Evolutionary conservation across 164 flowering plant genomes (phyloP).

Genomic region (Brasenia schreberi): DNA sequence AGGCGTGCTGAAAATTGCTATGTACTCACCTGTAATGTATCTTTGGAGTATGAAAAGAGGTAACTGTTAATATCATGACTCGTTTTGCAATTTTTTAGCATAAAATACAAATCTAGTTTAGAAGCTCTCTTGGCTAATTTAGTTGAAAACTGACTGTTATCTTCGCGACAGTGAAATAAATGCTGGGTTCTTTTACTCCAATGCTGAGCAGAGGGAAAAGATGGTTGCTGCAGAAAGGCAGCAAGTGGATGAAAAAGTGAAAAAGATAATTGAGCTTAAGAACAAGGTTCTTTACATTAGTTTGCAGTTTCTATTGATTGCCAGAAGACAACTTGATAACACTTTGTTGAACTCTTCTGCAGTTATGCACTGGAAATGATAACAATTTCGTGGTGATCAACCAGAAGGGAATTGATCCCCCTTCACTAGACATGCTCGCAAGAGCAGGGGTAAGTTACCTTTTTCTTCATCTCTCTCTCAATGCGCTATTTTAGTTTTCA

Average conservation of each 20-base stretch:
- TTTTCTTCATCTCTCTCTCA: not conserved
- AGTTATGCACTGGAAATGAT: constrained; percentile 82
- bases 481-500: not conserved
- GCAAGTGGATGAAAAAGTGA: constrained; percentile 86
- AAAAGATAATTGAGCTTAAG: constrained; percentile 80
- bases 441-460: constrained; percentile 73
- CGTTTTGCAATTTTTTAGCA: too few species aligned
- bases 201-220: constrained; percentile 95
- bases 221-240: constrained; percentile 94
- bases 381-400: constrained; percentile 82
- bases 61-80: constrained; percentile 8
- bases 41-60: constrained; percentile 98
- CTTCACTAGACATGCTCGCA: constrained; percentile 89
- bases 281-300: constrained; percentile 37
- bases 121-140: not conserved
- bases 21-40: constrained; percentile 87
- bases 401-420: constrained; percentile 98
- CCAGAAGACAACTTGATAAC: too few species aligned
- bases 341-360: constrained; percentile 8
- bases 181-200: constrained; percentile 99
- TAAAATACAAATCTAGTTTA: not conserved
- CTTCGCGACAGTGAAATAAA: constrained; percentile 67
- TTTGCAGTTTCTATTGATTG: too few species aligned
- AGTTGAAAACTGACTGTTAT: not conserved
- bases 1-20: constrained; percentile 89